Evolutionary conservation across 164 flowering plant species (phyloP).

Genomic region (Vitis cinerea): DNA sequence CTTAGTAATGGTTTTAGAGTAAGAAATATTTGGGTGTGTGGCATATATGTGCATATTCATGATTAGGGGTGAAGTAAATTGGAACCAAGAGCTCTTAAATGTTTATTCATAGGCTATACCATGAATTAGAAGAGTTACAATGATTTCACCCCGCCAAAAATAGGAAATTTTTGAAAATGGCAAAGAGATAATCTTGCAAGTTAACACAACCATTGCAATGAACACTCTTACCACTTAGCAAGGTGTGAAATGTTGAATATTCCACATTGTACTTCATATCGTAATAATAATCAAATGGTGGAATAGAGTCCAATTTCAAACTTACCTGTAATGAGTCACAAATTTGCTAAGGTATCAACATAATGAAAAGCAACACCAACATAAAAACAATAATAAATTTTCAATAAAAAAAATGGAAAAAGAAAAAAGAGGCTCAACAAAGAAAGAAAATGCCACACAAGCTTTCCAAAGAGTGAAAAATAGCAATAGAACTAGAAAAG

Average conservation of each 20-base stretch:
- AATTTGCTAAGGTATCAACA: background rate
- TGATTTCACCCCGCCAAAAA: too few species aligned
- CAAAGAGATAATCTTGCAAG: too few species aligned
- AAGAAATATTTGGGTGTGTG: too few species aligned
- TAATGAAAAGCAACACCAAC: background rate
- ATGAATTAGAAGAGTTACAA: background rate
- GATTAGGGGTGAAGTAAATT: too few species aligned
- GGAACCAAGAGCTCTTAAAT: background rate
- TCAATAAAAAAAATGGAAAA: background rate
- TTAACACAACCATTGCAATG: background rate
- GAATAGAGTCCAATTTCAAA: slow-evolving; percentile 27
- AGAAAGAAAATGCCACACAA: background rate
- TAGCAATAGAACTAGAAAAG: background rate
- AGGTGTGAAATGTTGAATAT: slow-evolving; percentile 70
- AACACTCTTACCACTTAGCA: slow-evolving; percentile 40
- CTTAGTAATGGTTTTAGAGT: too few species aligned
- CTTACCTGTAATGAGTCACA: slow-evolving; percentile 37
- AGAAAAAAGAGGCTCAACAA: background rate
- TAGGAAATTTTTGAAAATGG: too few species aligned
- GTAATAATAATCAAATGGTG: slow-evolving; percentile 69
- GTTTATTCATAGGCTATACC: background rate
- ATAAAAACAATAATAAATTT: background rate
- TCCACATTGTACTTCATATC: slow-evolving; percentile 91
- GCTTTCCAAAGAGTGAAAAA: background rate
- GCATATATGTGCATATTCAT: too few species aligned